Evolutionary conservation across 1,139 yeast genomes (phyloP), one percentile per base, ranked within the genome.

Genomic region (Pichia sp.): DNA sequence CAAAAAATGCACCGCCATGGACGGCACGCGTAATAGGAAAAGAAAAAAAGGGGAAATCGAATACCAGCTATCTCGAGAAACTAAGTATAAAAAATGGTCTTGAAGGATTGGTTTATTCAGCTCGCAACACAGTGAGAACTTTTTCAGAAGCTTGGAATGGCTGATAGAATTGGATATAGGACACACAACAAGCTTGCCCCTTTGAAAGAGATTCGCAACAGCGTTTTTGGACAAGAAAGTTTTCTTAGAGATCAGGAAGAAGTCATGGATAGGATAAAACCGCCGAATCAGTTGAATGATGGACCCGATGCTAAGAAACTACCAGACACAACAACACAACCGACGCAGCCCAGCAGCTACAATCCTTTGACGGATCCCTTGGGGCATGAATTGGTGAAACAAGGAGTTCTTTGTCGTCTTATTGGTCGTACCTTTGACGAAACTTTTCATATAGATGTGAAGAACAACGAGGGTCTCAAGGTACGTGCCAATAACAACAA

Each of bases 321-420:
- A 10, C 79, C 85, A 0, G 85, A 82, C 64, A 62, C 69, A 1
- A 80, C 45, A 28, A 54, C 85, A 2, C 89, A 83, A 69, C 85
- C 88, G 9, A 84, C 91, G 46, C 88, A 83, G 66, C 77, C 75
- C 2, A 74, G 77, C 50, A 62, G 58, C 9, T 60, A 58, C 5
- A 74, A 69, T 47, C 73, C 68, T 21, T 60, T 64, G 5, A 62
- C 68, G 9, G 77, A 72, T 51, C 66, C 66, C 42, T 65, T 74
- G 44, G 67, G 74, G 46, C 61, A 60, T 22, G 62, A 63, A 18
- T 71, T 74, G 56, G 64, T 70, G 39, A 64, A 70, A 18, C 70
- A 71, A n/a, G 74, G 74, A 16, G 74, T 76, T 12, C 70, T 78
- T 12, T 76, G 79, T 55, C 64, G 82, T 47, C 70, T 87, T 53